Evolutionary conservation across 805 yeast genomes (phyloP).

Genomic region (Scheffersomyces coipomensis): DNA sequence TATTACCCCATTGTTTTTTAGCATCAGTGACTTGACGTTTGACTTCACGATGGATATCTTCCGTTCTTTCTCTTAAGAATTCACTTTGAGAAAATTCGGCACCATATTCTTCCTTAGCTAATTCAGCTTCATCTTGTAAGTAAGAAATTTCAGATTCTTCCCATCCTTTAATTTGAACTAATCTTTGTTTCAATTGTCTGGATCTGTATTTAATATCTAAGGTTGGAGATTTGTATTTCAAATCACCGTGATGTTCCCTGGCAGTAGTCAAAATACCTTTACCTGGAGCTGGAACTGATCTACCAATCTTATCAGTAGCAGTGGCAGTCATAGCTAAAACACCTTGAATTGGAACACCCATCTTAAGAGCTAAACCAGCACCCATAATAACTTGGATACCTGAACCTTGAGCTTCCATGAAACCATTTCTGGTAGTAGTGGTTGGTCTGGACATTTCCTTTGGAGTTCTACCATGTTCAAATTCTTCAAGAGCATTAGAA

Average conservation of each 20-base stretch:
- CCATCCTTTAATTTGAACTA: conserved; percentile 78
- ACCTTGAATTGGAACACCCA: conserved; percentile 99
- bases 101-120: conserved; percentile 51
- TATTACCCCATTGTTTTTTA: conserved; percentile 92
- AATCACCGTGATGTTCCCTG: conserved; percentile 81
- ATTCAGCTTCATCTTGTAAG: conserved; percentile 69
- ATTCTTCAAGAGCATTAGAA: conserved; percentile 82
- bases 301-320: conserved; percentile 97
- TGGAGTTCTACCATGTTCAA: conserved; percentile 96
- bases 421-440: conserved; percentile 93
- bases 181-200: conserved; percentile 82
- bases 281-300: conserved; percentile 99
- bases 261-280: conserved; percentile 99
- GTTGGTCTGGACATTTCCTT: conserved; percentile 98
- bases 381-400: conserved; percentile 97
- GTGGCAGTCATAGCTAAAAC: conserved; percentile 92
- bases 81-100: conserved; percentile 41
- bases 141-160: conserved; percentile 73
- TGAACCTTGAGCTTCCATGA: conserved; percentile 99
- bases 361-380: conserved; percentile 87
- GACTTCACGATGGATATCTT: conserved; percentile 84
- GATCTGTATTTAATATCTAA: conserved; percentile 90
- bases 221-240: conserved; percentile 76
- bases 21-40: conserved; percentile 83
- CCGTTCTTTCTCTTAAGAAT: conserved; percentile 79